Evolutionary conservation across 257 asterid genomes (phyloP).

Genomic region (Solanum chiquidenum): DNA sequence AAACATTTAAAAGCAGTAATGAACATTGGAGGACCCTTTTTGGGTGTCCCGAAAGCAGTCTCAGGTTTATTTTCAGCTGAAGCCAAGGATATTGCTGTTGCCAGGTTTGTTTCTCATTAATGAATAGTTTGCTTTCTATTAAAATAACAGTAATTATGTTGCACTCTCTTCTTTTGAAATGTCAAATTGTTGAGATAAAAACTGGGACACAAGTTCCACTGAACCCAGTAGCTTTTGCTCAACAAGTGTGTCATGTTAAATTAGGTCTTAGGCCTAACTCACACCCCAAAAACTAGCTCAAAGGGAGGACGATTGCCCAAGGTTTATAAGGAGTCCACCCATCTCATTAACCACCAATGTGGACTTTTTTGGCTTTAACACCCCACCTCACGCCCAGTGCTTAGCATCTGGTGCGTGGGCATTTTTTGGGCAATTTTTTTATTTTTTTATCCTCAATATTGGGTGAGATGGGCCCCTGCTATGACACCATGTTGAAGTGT

Average conservation of each 20-base stretch:
- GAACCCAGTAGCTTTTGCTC: background rate
- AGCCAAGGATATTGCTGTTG: conserved; percentile 71
- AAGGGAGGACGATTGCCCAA: no score
- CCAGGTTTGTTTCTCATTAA: conserved; percentile 40
- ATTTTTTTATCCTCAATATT: no score
- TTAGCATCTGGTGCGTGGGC: no score
- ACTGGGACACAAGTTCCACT: background rate
- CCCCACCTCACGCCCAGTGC: no score
- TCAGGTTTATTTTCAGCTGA: conserved; percentile 76
- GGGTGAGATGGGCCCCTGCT: no score
- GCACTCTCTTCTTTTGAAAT: background rate
- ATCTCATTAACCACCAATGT: no score
- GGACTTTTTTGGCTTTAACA: no score
- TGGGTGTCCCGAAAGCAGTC: conserved; percentile 74
- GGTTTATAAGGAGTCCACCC: no score
- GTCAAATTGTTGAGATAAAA: background rate
- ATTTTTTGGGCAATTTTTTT: no score
- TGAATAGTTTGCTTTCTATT: background rate
- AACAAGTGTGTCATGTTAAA: background rate
- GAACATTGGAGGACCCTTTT: conserved; percentile 79
- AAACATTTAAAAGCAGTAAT: conserved; percentile 68
- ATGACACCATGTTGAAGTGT: no score
- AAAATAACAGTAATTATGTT: background rate
- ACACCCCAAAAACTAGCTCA: no score
- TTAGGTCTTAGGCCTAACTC: no score